Evolutionary conservation across 805 yeast genomes (phyloP), one percentile per base, ranked within the genome.

Genomic region (Yarrowia yakushimensis): DNA sequence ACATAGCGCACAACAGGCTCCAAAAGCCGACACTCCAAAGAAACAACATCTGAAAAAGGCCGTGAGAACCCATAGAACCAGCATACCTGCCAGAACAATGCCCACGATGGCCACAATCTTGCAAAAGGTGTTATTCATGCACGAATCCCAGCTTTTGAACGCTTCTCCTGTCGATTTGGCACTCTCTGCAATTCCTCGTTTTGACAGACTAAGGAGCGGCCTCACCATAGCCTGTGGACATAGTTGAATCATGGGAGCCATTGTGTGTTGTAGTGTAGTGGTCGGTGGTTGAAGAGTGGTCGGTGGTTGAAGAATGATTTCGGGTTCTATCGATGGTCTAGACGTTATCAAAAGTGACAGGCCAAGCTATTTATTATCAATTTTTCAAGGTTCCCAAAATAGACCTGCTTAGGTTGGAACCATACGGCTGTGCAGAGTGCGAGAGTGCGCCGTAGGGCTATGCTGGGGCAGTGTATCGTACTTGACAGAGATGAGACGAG

Each of bases 31-130:
- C 3, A 82, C 85, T 68, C 88, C 86, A 66, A 83, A 82, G 69
- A 82, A 80, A 33, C 80, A 65, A 67, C 88, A 85, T 57, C 85
- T 80, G 55, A 85, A 66, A 1, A 88, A 23, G 0, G 83, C 80
- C 13, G 81, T 76, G 1, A 86, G 18, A 4, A 87, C 63, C 87
- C 91, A 85, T 6, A 87, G 57, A 0, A 72, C 74, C 54, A 46
- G 25, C 2, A 88, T 67, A 0, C 71, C 77, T 0, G 85, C 93
- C 12, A 89, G 69, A 0, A 77, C 82, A 3, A 88, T 85, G 2
- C 88, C 86, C 13, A 87, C 88, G 45, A 88, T 88, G 4, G 88
- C 92, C 20, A 86, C 82, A 63, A 88, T 82, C 70, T 88, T 89
- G 73, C 96, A 89, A 50, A 85, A 78, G 46, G 75, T 84, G 72